Conservation (phyloP, 495 filamentous ascomycete genomes). For the Tuber microsphaerosporum region DNA sequence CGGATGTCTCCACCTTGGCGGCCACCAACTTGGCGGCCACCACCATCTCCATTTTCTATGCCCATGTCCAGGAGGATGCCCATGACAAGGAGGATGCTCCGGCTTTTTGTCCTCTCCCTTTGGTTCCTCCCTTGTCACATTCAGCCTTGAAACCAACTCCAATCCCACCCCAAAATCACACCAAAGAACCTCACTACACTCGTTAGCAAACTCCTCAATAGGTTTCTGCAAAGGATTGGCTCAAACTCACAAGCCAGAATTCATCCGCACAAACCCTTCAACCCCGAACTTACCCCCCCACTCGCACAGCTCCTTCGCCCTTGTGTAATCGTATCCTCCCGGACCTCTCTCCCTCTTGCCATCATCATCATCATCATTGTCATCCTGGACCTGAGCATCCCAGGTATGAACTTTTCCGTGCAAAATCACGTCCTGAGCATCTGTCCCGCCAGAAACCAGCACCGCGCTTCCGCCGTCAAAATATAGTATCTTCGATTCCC, state of each 20-base stretch:
- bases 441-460: constrained; percentile 42
- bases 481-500: constrained; percentile 43
- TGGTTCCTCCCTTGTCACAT: constrained; percentile 42
- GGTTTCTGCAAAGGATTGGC: background rate
- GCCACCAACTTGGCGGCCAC: constrained; percentile 4
- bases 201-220: constrained; percentile 3
- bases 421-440: constrained; percentile 46
- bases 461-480: constrained; percentile 47
- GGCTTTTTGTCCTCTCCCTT: background rate
- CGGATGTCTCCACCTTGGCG: background rate
- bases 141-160: constrained; percentile 43
- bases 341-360: constrained; percentile 16
- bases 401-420: constrained; percentile 43
- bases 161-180: constrained; percentile 32
- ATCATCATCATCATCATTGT: constrained; percentile 1
- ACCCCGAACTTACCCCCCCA: constrained; percentile 40
- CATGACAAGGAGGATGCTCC: background rate
- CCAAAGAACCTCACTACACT: constrained; percentile 16
- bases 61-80: constrained; percentile 7
- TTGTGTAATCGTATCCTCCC: constrained; percentile 43
- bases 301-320: constrained; percentile 44
- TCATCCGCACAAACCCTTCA: constrained; percentile 49
- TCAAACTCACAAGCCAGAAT: constrained; percentile 48
- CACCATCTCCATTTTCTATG: background rate
- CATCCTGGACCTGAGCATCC: background rate